These are phyloP conservation scores for Yamadazyma insecticola DNA, from an alignment of 805 yeast genomes.

Conservation along the genomic window DNA sequence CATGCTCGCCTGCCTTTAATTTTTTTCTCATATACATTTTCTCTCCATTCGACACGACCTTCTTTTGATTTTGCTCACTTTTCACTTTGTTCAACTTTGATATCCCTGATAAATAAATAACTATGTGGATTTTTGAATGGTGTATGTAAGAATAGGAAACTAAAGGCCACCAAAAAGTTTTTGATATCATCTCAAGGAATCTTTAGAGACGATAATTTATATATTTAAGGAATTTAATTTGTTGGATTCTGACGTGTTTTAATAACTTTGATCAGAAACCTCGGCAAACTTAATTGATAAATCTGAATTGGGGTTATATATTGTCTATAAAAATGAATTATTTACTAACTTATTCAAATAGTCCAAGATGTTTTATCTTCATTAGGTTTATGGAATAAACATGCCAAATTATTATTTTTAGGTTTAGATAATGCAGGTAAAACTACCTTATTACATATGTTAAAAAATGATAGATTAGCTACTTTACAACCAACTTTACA, in stretches of 20 bases:
- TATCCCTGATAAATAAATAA: no score
- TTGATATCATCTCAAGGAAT: not conserved
- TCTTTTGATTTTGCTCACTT: no score
- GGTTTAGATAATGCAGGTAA: slow-evolving; percentile 47
- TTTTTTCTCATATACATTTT: no score
- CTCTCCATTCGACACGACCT: no score
- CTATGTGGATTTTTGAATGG: slow-evolving; percentile 22
- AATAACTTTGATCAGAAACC: not conserved
- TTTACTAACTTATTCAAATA: slow-evolving; percentile 13
- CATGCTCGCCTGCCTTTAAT: no score
- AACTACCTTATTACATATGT: slow-evolving; percentile 44
- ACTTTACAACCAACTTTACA: slow-evolving; percentile 97
- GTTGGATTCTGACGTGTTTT: no score
- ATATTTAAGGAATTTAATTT: no score
- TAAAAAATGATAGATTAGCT: slow-evolving; percentile 91
- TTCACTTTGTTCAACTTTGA: no score
- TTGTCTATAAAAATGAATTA: no score
- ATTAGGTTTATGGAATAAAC: slow-evolving; percentile 46
- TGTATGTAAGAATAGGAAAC: slow-evolving; percentile 13
- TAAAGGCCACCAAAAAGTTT: not conserved
- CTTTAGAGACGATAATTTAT: no score
- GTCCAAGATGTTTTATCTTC: slow-evolving; percentile 44
- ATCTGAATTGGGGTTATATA: no score
- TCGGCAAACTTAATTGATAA: no score
- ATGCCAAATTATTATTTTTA: slow-evolving; percentile 42